Evolutionary conservation across 176 grass and related monocot genomes (phyloP).

Genomic region (Carex pumila): DNA sequence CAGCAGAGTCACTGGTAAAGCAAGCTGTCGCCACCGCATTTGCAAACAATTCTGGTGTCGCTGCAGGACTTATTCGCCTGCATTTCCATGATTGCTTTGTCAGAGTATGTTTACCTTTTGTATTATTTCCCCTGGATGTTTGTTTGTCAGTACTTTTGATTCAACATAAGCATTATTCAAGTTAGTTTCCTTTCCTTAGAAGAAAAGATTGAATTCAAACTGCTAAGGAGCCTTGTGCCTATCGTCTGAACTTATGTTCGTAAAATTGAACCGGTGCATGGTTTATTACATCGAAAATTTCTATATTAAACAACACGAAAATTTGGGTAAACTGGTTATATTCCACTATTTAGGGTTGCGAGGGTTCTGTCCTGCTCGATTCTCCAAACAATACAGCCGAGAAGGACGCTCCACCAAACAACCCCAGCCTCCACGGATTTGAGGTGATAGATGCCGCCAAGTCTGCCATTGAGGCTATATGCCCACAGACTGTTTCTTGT

Average conservation of each 20-base stretch:
- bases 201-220: neutral
- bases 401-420: constrained; percentile 37
- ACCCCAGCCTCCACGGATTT: constrained; percentile 54
- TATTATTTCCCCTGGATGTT: neutral
- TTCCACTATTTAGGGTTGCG: constrained; percentile 39
- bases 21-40: constrained; percentile 51
- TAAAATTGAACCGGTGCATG: neutral
- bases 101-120: constrained; percentile 25
- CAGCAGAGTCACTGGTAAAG: constrained; percentile 50
- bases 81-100: constrained; percentile 88
- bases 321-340: neutral
- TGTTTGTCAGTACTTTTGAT: neutral
- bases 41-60: constrained; percentile 49
- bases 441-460: constrained; percentile 51
- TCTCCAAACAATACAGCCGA: constrained; percentile 42
- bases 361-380: constrained; percentile 67
- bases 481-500: constrained; percentile 44
- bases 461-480: constrained; percentile 40
- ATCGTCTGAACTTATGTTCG: neutral
- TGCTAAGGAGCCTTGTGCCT: neutral
- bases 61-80: constrained; percentile 59
- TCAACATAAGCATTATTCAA: too few species aligned
- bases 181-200: neutral
- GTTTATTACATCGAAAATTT: neutral
- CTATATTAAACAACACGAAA: neutral